Evolutionary conservation across 2,329 filamentous ascomycete genomes (phyloP), one percentile per base, ranked within the genome.

Genomic region (Thermothelomyces thermophilus): DNA sequence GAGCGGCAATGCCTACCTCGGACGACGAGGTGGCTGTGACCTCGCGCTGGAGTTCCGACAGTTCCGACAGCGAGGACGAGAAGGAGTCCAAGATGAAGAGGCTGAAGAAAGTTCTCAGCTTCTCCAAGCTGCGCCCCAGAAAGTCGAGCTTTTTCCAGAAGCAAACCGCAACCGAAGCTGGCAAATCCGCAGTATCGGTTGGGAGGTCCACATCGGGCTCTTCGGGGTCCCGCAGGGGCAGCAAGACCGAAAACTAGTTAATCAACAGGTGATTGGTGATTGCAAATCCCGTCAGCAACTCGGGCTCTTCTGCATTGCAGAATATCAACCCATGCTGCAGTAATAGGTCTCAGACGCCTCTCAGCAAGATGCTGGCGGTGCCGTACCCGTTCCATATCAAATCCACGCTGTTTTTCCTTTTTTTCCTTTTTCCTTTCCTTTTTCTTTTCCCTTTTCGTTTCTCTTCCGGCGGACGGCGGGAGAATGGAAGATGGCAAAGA

Each of bases 41-140:
- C 11, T 53, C 50, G 13, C 51, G 48, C 14, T 56, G 51, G 53
- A 56, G 53, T 43, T 46, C 53, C 2, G 52, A 54, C 9, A 56
- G 53, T 43, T 46, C 53, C 2, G 52, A 54, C 9, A 49, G 37
- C n/a, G 33, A 46, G 1, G 28, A 46, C 0, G 42, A 51, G 14
- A 7, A 14, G 17, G 8, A 31, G 20, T 30, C 51, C 0, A 36
- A 7, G 17, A 17, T 51, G 19, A 53, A 48, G 45, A 49, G 31
- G 30, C 28, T 53, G 1, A 53, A 40, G 45, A 51, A 20, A 14
- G 51, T 28, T 2, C 17, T 56, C 20, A 56, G 53, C 40, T 37
- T 56, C 16, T 35, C 47, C 9, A 51, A 10, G 14, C 30, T 56
- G 41, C 37, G 48, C 44, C n/a, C 40, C 3, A 26, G 40, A 5